These are phyloP conservation scores for Lyophyllum atratum DNA, from an alignment of 768 basidiomycete genomes.

Conservation along the genomic window DNA sequence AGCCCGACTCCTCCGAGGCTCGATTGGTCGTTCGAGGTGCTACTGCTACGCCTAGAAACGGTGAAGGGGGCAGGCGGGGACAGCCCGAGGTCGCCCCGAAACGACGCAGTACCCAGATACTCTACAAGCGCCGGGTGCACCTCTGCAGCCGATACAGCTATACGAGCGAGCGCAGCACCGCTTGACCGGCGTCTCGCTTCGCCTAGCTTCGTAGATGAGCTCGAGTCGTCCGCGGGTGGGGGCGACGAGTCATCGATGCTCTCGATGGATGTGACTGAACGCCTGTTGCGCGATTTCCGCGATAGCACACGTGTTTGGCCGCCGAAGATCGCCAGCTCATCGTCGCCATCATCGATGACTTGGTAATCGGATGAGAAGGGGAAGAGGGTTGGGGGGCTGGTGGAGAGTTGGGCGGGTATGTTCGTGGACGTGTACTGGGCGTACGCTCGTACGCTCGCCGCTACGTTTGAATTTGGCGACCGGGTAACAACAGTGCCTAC, in stretches of 20 bases:
- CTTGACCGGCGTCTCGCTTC: background rate
- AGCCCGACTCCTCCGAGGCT: background rate
- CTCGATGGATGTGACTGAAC: background rate
- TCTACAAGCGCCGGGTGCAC: slow-evolving; percentile 26
- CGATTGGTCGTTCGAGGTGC: background rate
- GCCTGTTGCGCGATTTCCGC: slow-evolving; percentile 16
- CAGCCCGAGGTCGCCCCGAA: background rate
- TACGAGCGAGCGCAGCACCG: background rate
- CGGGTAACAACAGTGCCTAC: slow-evolving; percentile 63
- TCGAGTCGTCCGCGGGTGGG: slow-evolving; percentile 9
- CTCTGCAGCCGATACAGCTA: background rate
- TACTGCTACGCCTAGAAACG: background rate
- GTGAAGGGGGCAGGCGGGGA: background rate
- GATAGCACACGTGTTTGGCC: slow-evolving; percentile 48
- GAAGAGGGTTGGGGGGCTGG: slow-evolving; percentile 1
- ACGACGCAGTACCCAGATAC: slow-evolving; percentile 26
- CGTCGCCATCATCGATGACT: slow-evolving; percentile 34
- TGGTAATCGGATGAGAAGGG: background rate
- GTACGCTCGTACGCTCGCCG: slow-evolving; percentile 39
- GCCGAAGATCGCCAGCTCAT: slow-evolving; percentile 54
- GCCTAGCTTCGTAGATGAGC: background rate
- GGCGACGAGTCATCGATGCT: slow-evolving; percentile 15
- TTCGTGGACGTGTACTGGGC: slow-evolving; percentile 24
- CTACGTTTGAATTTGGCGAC: slow-evolving; percentile 51
- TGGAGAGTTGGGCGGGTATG: slow-evolving; percentile 5